Evolutionary conservation across 164 flowering plant species (phyloP), one percentile per base, ranked within the genome.

Genomic region (Chimonanthus praecox): DNA sequence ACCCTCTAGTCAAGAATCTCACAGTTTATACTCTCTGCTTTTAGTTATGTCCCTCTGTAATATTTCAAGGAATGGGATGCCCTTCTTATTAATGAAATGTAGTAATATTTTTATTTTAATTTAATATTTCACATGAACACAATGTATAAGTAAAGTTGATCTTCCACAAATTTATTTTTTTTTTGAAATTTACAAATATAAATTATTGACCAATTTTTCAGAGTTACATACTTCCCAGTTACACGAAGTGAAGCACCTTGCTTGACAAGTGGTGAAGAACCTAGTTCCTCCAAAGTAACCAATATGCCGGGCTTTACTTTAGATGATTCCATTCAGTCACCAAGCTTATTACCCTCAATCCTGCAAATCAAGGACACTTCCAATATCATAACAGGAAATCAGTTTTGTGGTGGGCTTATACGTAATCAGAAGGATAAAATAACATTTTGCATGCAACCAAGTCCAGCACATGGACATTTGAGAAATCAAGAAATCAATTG

Each of bases 221-320:
- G 2, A 3, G 16, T 46, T 16, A 82, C 85, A 63, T 80, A 90
- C 97, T 83, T 91, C 75, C 92, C 97, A 68, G 89, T 89, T 8
- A 92, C 92, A 79, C 96, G 84, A 68, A 92, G 84, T 5, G 97
- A 89, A 66, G 89, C 83, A 51, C 98, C 96, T 70, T 88, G 80
- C 85, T 84, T 78, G 72, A 83, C 88, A 73, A 77, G 78, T 5
- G 89, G 85, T 60, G 92, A 88, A 75, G 87, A 86, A 46, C 75
- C 68, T 47, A 92, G 77, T 16, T 92, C 93, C 64, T 82, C 79
- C 66, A 91, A 71, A 46, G 84, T 67, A 69, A 92, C 92, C 85
- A 86, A 75, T 33, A 79, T 76, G 20, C 92, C 94, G 10, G 85
- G 81, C 70, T 81, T 83, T 50, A 89, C 78, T n/a, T 72, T 73